These are phyloP conservation scores for Globisporangium parvum DNA, from an alignment of 352 stramenopile genomes.

Conservation along the genomic window DNA sequence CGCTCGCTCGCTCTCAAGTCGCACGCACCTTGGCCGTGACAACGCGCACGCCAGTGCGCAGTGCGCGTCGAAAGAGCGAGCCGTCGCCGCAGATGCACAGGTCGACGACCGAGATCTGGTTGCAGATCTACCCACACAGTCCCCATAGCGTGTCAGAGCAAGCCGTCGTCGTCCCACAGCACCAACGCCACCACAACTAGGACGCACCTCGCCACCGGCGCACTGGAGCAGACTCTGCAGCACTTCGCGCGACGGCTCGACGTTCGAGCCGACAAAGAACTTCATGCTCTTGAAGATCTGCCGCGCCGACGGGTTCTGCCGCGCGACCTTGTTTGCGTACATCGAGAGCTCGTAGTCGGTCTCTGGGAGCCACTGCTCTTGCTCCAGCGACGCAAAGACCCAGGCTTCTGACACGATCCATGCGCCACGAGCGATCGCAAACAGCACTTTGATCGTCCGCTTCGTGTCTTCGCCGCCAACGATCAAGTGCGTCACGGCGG, in stretches of 20 bases:
- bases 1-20: too few relatives aligned
- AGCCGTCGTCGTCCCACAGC: not conserved
- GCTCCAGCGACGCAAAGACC: constrained; percentile 72
- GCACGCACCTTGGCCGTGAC: constrained; percentile 56
- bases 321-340: constrained; percentile 42
- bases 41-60: constrained; percentile 45
- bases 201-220: constrained; percentile 60
- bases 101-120: constrained; percentile 61
- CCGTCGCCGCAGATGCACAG: constrained; percentile 65
- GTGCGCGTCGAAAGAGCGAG: constrained; percentile 50
- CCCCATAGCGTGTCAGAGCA: not conserved
- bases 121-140: constrained; percentile 42
- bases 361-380: constrained; percentile 66
- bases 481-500: constrained; percentile 71
- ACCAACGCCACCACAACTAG: not conserved
- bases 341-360: constrained; percentile 53
- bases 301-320: constrained; percentile 35
- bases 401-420: constrained; percentile 79
- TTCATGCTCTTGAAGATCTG: constrained; percentile 60
- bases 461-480: constrained; percentile 55
- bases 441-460: constrained; percentile 83
- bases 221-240: constrained; percentile 70
- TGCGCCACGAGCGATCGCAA: constrained; percentile 70
- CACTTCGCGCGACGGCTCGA: constrained; percentile 66
- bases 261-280: constrained; percentile 67